Evolutionary conservation across 805 yeast genomes (phyloP).

Genomic region (Scheffersomyces ergatensis): DNA sequence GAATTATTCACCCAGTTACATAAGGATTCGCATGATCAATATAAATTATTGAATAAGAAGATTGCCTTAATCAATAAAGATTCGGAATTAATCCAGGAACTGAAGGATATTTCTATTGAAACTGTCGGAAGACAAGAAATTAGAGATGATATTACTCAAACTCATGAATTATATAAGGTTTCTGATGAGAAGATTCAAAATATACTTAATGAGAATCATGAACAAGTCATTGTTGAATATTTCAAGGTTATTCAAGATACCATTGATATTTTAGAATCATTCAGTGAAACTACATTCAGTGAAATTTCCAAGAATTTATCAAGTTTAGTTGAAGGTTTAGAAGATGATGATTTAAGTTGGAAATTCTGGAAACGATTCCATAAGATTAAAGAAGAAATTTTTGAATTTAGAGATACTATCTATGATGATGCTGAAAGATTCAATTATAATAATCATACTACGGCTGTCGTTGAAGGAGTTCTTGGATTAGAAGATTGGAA

Average conservation of each 20-base stretch:
- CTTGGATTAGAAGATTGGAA: slow-evolving; percentile 37
- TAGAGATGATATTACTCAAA: slow-evolving; percentile 28
- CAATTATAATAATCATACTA: slow-evolving; percentile 5
- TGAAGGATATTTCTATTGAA: slow-evolving; percentile 13
- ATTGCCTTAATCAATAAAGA: slow-evolving; percentile 33
- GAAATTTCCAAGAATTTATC: slow-evolving; percentile 65
- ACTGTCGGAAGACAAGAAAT: slow-evolving; percentile 32
- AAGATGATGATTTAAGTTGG: slow-evolving; percentile 28
- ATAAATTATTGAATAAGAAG: slow-evolving; percentile 27
- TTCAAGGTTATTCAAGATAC: slow-evolving; percentile 37
- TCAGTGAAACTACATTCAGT: slow-evolving; percentile 63
- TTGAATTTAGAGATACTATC: slow-evolving; percentile 54
- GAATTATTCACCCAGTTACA: slow-evolving; percentile 26
- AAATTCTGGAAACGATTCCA: slow-evolving; percentile 62
- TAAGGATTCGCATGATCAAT: slow-evolving; percentile 22
- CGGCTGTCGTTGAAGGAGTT: slow-evolving; percentile 36
- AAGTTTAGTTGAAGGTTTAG: slow-evolving; percentile 19
- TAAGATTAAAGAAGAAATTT: slow-evolving; percentile 51
- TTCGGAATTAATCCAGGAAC: slow-evolving; percentile 23
- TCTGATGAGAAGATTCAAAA: slow-evolving; percentile 20
- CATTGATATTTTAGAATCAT: slow-evolving; percentile 69
- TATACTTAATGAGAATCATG: slow-evolving; percentile 24
- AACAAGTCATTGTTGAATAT: slow-evolving; percentile 24
- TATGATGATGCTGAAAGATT: slow-evolving; percentile 20
- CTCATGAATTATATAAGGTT: slow-evolving; percentile 21